phyloP scores from a whole-genome alignment of 2,329 filamentous ascomycete species.

The Epichloe gansuensis region DNA sequence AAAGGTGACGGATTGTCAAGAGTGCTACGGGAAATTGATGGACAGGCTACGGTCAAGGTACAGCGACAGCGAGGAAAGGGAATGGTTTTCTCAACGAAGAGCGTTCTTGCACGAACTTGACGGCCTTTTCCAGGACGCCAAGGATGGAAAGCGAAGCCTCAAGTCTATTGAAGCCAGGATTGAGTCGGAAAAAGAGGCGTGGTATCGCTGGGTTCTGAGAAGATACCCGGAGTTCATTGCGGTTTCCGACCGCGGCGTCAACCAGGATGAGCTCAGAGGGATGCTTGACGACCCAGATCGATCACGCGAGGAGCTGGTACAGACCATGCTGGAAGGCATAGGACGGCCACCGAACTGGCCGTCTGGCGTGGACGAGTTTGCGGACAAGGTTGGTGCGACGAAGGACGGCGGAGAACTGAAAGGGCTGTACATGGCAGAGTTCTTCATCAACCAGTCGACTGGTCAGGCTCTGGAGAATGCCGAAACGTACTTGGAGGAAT shows the following conservation, averaged over 20 bases:
- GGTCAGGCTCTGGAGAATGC: slow-evolving; percentile 19
- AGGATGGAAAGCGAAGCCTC: slow-evolving; percentile 28
- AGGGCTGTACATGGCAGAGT: slow-evolving; percentile 26
- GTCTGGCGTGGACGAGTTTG: slow-evolving; percentile 20
- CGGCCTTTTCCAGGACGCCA: slow-evolving; percentile 34
- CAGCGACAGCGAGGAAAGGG: slow-evolving; percentile 21
- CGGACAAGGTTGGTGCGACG: slow-evolving; percentile 19
- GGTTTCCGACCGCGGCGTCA: slow-evolving; percentile 16
- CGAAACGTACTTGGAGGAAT: slow-evolving; percentile 28
- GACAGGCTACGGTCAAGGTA: slow-evolving; percentile 29
- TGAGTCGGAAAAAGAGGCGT: slow-evolving; percentile 36
- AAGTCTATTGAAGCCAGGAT: slow-evolving; percentile 36
- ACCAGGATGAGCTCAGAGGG: slow-evolving; percentile 20
- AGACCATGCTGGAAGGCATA: slow-evolving; percentile 23
- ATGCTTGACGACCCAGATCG: slow-evolving; percentile 26
- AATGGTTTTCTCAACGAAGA: slow-evolving; percentile 40
- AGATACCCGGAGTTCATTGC: slow-evolving; percentile 26
- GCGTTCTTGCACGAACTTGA: slow-evolving; percentile 38
- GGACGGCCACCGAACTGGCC: slow-evolving; percentile 22
- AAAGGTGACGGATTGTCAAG: slow-evolving; percentile 31
- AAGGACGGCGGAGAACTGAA: slow-evolving; percentile 21
- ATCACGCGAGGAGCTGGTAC: slow-evolving; percentile 24
- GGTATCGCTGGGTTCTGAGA: slow-evolving; percentile 36
- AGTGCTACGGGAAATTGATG: slow-evolving; percentile 35
- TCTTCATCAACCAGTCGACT: slow-evolving; percentile 27